A percentile compares a stretch with the other conserved stretches of the same genome.
phyloP scores from a whole-genome alignment of 805 yeast genomes.

The Wickerhamomyces sydowiorum region DNA sequence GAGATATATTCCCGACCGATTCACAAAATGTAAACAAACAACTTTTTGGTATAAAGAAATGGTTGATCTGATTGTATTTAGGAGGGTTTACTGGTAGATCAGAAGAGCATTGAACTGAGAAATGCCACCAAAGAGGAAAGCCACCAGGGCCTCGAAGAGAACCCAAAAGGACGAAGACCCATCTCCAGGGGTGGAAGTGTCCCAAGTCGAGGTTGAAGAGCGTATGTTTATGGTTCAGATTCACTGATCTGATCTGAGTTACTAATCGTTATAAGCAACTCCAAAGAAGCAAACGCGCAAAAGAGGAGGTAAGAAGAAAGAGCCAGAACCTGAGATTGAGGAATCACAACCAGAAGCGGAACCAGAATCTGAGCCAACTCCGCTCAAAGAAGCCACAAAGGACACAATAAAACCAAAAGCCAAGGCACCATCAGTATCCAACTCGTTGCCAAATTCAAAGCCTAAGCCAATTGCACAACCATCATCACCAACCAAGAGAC shows the following conservation, averaged over 20 bases:
- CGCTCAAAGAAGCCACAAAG: not conserved
- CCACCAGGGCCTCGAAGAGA: conserved; percentile 14
- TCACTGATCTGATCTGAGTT: no score
- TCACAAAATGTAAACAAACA: not conserved
- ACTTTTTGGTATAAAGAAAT: not conserved
- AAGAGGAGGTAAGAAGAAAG: not conserved
- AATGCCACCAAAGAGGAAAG: conserved; percentile 20
- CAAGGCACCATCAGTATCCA: conserved; percentile 1
- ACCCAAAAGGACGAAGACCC: not conserved
- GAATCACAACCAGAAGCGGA: not conserved
- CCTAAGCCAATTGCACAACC: not conserved
- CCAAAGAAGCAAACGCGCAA: conserved; percentile 1
- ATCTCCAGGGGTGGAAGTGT: not conserved
- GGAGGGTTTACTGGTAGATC: not conserved
- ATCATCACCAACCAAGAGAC: conserved; percentile 1
- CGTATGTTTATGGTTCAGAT: not conserved
- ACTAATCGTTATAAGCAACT: not conserved
- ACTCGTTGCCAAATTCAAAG: conserved; percentile 4
- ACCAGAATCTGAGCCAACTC: not conserved
- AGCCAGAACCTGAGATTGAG: not conserved
- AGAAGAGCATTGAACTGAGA: not conserved
- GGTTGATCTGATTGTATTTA: no score
- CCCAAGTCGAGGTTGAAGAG: conserved; percentile 1
- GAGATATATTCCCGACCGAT: no score
- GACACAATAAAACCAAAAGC: conserved; percentile 1